phyloP scores from a whole-genome alignment of 352 stramenopile genomes.

The Phytopythium cucurbitacearum region DNA sequence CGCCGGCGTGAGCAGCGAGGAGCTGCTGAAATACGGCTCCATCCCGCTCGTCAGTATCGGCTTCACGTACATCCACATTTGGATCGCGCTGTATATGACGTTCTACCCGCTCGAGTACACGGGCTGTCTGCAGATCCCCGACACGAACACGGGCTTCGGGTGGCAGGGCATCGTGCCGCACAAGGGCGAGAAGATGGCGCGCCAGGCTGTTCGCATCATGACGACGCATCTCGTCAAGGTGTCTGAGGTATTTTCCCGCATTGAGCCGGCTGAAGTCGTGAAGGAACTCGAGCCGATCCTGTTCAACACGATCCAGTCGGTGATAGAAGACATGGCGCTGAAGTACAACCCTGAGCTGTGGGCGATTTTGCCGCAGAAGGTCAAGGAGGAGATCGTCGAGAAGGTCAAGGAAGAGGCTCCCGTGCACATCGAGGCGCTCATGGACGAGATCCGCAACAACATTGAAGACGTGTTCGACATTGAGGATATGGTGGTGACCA shows the following conservation, averaged over 20 bases:
- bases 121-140: constrained; percentile 84
- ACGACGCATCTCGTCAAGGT: constrained; percentile 92
- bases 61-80: constrained; percentile 95
- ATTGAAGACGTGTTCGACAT: constrained; percentile 95
- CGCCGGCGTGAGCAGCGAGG: constrained; percentile 48
- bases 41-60: constrained; percentile 85
- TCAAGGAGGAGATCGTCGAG: constrained; percentile 92
- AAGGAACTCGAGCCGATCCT: constrained; percentile 91
- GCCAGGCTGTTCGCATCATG: constrained; percentile 90
- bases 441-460: constrained; percentile 94
- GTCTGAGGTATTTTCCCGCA: constrained; percentile 90
- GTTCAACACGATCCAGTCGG: constrained; percentile 86
- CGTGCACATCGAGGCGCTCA: constrained; percentile 90
- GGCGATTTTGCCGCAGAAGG: constrained; percentile 64
- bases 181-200: constrained; percentile 97
- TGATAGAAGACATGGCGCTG: constrained; percentile 86
- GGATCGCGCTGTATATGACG: constrained; percentile 96
- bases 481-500: constrained; percentile 93
- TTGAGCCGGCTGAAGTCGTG: constrained; percentile 89
- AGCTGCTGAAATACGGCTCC: constrained; percentile 76
- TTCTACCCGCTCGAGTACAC: constrained; percentile 96
- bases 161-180: constrained; percentile 98
- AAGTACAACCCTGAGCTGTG: constrained; percentile 88
- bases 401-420: constrained; percentile 92
- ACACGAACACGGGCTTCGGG: constrained; percentile 90